Conservation (phyloP, 2,329 filamentous ascomycete genomes). For the Pseudocercospora musae region DNA sequence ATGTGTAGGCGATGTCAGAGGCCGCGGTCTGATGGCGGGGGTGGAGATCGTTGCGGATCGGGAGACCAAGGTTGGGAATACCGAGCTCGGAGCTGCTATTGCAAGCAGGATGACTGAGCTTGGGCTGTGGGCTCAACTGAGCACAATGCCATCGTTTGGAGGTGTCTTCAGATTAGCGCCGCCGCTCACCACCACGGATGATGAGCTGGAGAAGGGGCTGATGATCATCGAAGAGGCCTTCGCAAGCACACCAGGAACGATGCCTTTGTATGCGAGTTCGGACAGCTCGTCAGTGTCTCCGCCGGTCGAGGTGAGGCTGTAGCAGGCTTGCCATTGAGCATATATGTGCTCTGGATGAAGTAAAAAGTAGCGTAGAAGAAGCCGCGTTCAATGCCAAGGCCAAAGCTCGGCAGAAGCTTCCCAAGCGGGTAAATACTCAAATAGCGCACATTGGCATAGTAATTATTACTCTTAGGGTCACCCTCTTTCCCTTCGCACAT, state of each 20-base stretch:
- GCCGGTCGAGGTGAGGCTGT: conserved; percentile 8
- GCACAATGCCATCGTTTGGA: conserved; percentile 29
- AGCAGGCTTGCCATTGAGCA: not conserved
- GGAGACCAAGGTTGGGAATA: conserved; percentile 24
- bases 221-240: conserved; percentile 58
- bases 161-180: conserved; percentile 33
- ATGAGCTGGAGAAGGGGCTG: conserved; percentile 48
- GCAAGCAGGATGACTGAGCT: conserved; percentile 24
- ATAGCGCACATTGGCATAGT: too few species aligned
- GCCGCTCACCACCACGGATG: conserved; percentile 29
- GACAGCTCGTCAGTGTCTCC: not conserved
- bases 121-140: conserved; percentile 31
- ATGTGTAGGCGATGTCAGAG: conserved; percentile 34
- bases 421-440: too few species aligned
- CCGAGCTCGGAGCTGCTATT: conserved; percentile 28
- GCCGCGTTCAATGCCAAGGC: not conserved
- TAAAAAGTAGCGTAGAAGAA: not conserved
- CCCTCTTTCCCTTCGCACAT: too few species aligned
- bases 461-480: too few species aligned
- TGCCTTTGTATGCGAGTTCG: conserved; percentile 28
- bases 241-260: conserved; percentile 45
- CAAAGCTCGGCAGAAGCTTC: not conserved
- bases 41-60: conserved; percentile 32
- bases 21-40: conserved; percentile 32
- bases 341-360: not conserved